These are phyloP conservation scores for Leishmania major DNA, from an alignment of 208 protist genomes.

Conservation along the genomic window DNA sequence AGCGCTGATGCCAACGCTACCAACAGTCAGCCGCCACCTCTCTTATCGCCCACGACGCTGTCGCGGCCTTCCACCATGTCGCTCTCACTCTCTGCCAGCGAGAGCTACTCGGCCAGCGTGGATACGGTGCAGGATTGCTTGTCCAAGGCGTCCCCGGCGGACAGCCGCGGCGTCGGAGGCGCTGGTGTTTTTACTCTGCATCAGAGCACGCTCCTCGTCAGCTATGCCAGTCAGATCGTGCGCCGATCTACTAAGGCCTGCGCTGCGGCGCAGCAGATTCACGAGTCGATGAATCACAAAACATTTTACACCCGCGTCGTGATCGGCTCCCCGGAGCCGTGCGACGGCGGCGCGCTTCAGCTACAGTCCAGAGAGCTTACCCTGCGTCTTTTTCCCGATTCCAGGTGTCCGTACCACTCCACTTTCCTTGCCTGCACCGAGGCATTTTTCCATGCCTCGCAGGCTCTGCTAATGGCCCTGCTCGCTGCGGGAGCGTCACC, in stretches of 20 bases:
- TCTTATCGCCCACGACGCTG: background rate
- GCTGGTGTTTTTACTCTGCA: slow-evolving; percentile 26
- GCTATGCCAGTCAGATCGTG: slow-evolving; percentile 25
- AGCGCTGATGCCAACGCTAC: background rate
- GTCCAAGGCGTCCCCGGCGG: background rate
- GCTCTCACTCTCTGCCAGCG: background rate
- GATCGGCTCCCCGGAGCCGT: slow-evolving; percentile 15
- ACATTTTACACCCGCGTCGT: slow-evolving; percentile 15
- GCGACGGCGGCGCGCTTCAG: background rate
- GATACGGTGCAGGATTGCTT: background rate
- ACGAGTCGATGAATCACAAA: slow-evolving; percentile 17
- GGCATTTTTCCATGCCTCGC: slow-evolving; percentile 21
- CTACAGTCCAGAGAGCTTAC: slow-evolving; percentile 26
- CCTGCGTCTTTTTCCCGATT: slow-evolving; percentile 21
- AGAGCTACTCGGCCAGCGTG: background rate
- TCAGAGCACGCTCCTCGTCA: slow-evolving; percentile 26
- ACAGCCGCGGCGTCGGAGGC: background rate
- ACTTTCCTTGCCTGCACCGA: slow-evolving; percentile 28
- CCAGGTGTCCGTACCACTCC: slow-evolving; percentile 33
- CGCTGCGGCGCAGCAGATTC: slow-evolving; percentile 19
- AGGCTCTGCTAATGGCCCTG: slow-evolving; percentile 14
- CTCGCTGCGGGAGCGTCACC: background rate
- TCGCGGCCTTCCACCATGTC: background rate
- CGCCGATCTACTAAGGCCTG: slow-evolving; percentile 12
- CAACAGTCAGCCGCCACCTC: background rate